Conservation (phyloP, 345 rosid species). For the Moringa oleifera region DNA sequence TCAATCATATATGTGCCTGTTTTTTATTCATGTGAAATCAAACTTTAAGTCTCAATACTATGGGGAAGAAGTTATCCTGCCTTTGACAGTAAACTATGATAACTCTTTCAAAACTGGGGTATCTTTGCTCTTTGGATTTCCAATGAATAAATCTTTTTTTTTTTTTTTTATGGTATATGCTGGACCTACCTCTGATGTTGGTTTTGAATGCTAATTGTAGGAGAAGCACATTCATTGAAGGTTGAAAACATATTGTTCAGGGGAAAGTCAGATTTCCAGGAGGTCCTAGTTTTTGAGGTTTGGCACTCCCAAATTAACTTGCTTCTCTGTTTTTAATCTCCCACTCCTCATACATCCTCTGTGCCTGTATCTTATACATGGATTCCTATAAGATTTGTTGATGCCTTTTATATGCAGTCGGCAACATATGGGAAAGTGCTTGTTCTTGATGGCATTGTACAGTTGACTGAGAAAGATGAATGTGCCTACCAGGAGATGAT, state of each 20-base stretch:
- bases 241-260: constrained; percentile 64
- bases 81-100: no score
- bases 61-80: background rate
- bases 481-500: constrained; percentile 99
- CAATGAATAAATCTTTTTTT: background rate
- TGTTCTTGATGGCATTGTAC: constrained; percentile 94
- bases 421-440: constrained; percentile 87
- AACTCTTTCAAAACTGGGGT: background rate
- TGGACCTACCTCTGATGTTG: background rate
- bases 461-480: constrained; percentile 95
- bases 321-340: background rate
- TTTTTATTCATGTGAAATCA: background rate
- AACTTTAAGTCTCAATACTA: no score
- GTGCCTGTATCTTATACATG: background rate
- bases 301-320: constrained; percentile 2
- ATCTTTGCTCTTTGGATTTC: background rate
- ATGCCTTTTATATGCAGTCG: constrained; percentile 50
- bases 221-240: constrained; percentile 92
- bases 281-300: constrained; percentile 91
- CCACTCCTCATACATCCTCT: background rate
- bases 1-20: background rate
- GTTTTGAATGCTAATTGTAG: constrained; percentile 31
- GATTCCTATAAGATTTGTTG: background rate
- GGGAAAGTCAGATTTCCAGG: constrained; percentile 85
- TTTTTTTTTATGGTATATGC: background rate